Evolutionary conservation across 2,329 filamentous ascomycete species (phyloP).

Genomic region (Biscogniauxia mediterranea): DNA sequence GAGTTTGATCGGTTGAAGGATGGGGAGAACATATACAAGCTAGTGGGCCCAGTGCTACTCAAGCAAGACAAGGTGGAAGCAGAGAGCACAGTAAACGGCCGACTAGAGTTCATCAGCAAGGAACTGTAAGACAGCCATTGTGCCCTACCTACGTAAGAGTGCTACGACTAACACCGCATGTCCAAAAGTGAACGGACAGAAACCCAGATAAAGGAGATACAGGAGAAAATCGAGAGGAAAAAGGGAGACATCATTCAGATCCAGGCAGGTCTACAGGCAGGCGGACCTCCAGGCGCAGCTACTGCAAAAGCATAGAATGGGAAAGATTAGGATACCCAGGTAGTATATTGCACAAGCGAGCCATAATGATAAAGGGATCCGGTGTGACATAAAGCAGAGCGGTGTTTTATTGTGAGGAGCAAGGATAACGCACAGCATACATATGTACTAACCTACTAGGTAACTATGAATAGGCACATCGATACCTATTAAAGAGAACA

Average conservation of each 20-base stretch:
- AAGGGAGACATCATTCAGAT: slow-evolving; percentile 58
- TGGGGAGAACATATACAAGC: slow-evolving; percentile 90
- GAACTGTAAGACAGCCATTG: slow-evolving; percentile 68
- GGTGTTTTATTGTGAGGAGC: too few relatives aligned
- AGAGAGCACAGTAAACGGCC: slow-evolving; percentile 83
- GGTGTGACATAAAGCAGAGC: too few relatives aligned
- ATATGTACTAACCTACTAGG: too few relatives aligned
- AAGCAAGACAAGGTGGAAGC: slow-evolving; percentile 95
- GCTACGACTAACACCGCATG: slow-evolving; percentile 2
- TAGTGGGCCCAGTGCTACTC: slow-evolving; percentile 85
- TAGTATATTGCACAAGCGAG: too few relatives aligned
- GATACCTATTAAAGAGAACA: too few relatives aligned
- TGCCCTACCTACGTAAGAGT: neutral
- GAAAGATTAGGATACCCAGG: neutral
- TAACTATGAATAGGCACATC: too few relatives aligned
- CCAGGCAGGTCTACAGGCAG: slow-evolving; percentile 50
- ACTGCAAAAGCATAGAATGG: slow-evolving; percentile 23
- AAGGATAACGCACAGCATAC: too few relatives aligned
- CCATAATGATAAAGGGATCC: too few relatives aligned
- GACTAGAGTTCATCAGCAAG: slow-evolving; percentile 87
- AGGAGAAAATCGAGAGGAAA: slow-evolving; percentile 57
- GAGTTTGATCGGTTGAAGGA: slow-evolving; percentile 80
- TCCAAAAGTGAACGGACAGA: slow-evolving; percentile 37
- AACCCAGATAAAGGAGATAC: slow-evolving; percentile 52
- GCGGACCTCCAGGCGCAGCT: slow-evolving; percentile 31